Evolutionary conservation across 2,329 filamentous ascomycete species (phyloP).

Genomic region (Calycina herbarum): DNA sequence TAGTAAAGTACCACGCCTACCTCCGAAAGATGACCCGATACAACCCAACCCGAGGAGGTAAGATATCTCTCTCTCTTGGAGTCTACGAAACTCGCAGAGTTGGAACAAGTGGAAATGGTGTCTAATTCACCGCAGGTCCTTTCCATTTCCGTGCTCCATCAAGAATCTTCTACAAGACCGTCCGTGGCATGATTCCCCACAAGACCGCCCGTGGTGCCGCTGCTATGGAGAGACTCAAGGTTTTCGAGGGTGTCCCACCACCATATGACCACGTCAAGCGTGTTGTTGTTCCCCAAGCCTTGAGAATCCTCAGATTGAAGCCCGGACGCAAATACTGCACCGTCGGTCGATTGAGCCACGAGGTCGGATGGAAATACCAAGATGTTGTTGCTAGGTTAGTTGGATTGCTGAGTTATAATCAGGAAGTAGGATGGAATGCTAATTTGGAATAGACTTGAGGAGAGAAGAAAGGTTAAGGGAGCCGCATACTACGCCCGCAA

Average conservation of each 20-base stretch:
- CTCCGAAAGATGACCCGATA: constrained; percentile 99
- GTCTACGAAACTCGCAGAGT: constrained; percentile 11
- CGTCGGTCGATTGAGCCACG: constrained; percentile 94
- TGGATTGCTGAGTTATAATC: constrained; percentile 35
- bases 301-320: constrained; percentile 94
- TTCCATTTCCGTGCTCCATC: constrained; percentile 99
- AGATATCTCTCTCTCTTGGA: constrained; percentile 32
- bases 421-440: constrained; percentile 21
- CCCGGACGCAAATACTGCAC: constrained; percentile 99
- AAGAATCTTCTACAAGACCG: constrained; percentile 99
- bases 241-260: constrained; percentile 98
- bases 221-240: constrained; percentile 97
- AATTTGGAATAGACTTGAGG: constrained; percentile 74
- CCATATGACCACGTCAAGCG: constrained; percentile 99
- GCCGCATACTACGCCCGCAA: constrained; percentile 99
- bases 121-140: constrained; percentile 65
- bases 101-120: constrained; percentile 1
- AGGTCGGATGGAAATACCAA: constrained; percentile 99
- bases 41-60: constrained; percentile 98
- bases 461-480: constrained; percentile 99
- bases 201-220: constrained; percentile 98
- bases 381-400: constrained; percentile 94
- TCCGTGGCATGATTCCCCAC: constrained; percentile 99
- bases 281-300: constrained; percentile 97
- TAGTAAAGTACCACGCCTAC: constrained; percentile 99